phyloP scores from a whole-genome alignment of 192 early-diverging fungal species.

The Coemansia sp. region DNA sequence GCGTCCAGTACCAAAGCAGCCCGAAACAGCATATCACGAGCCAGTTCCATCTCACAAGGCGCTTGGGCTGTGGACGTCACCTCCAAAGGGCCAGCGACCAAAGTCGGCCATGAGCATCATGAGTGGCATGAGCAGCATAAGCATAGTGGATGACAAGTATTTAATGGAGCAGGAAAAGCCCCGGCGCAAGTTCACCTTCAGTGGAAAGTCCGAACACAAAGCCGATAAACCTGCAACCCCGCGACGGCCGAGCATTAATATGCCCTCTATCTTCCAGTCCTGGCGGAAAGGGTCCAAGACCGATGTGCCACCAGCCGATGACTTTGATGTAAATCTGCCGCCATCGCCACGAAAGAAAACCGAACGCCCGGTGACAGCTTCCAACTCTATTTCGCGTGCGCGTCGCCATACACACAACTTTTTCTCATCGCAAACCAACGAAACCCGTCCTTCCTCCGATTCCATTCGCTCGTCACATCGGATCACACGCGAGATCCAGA shows the following conservation, averaged over 20 bases:
- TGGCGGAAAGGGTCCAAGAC: slow-evolving; percentile 14
- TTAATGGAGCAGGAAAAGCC: not conserved
- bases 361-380: slow-evolving; percentile 4
- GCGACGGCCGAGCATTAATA: slow-evolving; percentile 16
- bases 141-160: not conserved
- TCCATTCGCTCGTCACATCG: slow-evolving; percentile 20
- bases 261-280: slow-evolving; percentile 12
- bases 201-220: not conserved
- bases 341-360: slow-evolving; percentile 17
- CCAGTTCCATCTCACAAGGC: slow-evolving; percentile 2
- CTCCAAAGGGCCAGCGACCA: slow-evolving; percentile 4
- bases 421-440: slow-evolving; percentile 22
- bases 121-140: not conserved
- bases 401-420: slow-evolving; percentile 54
- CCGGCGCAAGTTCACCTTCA: slow-evolving; percentile 9
- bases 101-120: slow-evolving; percentile 3
- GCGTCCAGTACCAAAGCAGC: not conserved
- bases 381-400: slow-evolving; percentile 15
- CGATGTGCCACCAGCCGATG: slow-evolving; percentile 10
- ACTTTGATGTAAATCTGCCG: slow-evolving; percentile 25
- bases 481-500: slow-evolving; percentile 39
- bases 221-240: not conserved
- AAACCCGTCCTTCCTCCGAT: slow-evolving; percentile 29
- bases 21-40: not conserved
- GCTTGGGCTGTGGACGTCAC: slow-evolving; percentile 13